Base-by-base conservation (phyloP, 441 rosid species). In the Rhodomyrtus psidioides region DNA sequence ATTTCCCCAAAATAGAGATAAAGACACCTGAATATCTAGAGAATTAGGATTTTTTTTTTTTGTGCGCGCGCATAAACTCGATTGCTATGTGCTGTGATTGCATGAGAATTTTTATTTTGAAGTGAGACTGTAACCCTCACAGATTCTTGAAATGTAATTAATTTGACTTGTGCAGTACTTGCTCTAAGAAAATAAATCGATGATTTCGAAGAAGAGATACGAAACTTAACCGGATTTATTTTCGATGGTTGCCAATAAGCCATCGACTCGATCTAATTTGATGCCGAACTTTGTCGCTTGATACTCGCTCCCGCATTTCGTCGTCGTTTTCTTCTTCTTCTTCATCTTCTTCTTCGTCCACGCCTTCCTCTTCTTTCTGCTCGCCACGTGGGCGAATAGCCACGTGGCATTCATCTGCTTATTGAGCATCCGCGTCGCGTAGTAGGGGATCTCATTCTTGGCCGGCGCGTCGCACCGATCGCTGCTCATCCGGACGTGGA, bases 351-450 rank as follows among this genome's bases (percentile, higher is more conserved):
- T 65, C 44, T 2, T 30, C 75, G 23, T 62, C 49, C 46, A 44
- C 26, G 5, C 87, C 30, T 79, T 84, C 70, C 46, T 30, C 44
- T 1, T 59, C 82, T 23, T 83, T 54, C 83, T 85, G 27, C 87
- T 86, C 88, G 83, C 86, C 55, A 91, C 92, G 28, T 85, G 83
- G 27, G 88, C 90, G 79, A 96, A 96, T 44, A 91, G 89, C 94
- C 96, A 93, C 81, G 98, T 92, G 79, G 96, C 94, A 46, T 90
- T 91, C 95, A 94, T 93, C 84, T 95, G 98, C 89, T 93, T 95
- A 84, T 88, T 93, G 42, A 94, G 91, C 98, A 96, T 93, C 81
- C 90, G 89, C 30, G 93, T 92, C 10, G 94, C 96, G 57, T 94
- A 92, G 86, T 89, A 90, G 13, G 98, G 98, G 74, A 94, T 88